A percentile compares a stretch with the other conserved stretches of the same genome.
Conservation (phyloP, 1,284 basidiomycete species). For the Cronartium quercuum region DNA sequence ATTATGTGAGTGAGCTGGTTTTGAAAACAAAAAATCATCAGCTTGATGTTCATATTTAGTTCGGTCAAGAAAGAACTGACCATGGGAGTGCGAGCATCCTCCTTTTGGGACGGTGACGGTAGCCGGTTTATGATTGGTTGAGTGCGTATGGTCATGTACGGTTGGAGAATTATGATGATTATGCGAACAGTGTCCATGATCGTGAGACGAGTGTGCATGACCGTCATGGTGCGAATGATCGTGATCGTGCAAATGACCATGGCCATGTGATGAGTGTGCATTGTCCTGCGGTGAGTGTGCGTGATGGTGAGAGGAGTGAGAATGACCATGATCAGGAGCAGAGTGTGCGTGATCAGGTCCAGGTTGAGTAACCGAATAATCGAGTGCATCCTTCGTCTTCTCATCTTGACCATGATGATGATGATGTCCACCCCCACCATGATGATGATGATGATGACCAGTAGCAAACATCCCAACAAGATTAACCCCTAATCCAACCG, state of each 20-base stretch:
- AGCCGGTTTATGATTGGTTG: background rate
- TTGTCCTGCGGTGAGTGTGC: conserved; percentile 47
- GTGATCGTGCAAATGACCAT: conserved; percentile 41
- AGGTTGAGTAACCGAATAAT: background rate
- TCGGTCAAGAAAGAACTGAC: background rate
- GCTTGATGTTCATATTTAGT: background rate
- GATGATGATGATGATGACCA: conserved; percentile 55
- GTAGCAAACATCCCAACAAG: conserved; percentile 99
- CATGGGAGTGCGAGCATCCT: background rate
- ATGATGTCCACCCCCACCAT: conserved; percentile 38
- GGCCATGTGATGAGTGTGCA: conserved; percentile 59
- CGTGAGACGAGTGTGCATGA: conserved; percentile 39
- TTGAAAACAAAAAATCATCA: conserved; percentile 41
- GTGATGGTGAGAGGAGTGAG: conserved; percentile 31
- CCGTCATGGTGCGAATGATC: conserved; percentile 21
- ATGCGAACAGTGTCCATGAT: conserved; percentile 58
- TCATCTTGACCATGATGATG: conserved; percentile 40
- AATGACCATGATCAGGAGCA: too few relatives aligned
- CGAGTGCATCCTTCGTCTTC: conserved; percentile 10
- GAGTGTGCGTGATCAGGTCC: too few relatives aligned
- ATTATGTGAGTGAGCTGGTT: conserved; percentile 78
- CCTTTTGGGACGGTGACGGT: background rate
- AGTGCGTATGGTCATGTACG: background rate
- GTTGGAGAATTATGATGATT: background rate
- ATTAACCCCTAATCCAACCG: conserved; percentile 84